These are phyloP conservation scores for Dimocarpus longan DNA, from an alignment of 345 rosid genomes.

Conservation along the genomic window DNA sequence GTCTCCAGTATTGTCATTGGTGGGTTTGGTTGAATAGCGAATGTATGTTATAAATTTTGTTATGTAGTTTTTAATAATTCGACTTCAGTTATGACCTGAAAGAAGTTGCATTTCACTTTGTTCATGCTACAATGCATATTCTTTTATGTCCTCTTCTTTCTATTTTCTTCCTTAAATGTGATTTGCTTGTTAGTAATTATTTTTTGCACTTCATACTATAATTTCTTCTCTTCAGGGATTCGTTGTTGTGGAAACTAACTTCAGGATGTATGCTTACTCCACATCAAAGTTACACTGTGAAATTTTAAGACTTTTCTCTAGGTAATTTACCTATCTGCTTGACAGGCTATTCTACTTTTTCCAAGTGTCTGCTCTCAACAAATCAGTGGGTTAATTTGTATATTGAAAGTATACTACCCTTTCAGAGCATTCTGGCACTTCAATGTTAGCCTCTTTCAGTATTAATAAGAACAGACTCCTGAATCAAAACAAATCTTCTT, in stretches of 20 bases:
- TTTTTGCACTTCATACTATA: conserved; percentile 11
- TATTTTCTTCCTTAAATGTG: not conserved
- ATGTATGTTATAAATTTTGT: not conserved
- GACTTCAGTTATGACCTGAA: conserved; percentile 3
- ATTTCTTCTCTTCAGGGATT: conserved; percentile 61
- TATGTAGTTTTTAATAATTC: not conserved
- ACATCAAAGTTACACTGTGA: conserved; percentile 92
- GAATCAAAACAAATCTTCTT: not conserved
- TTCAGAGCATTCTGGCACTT: not conserved
- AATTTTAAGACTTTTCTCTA: conserved; percentile 86
- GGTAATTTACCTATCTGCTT: conserved; percentile 40
- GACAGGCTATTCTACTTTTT: not conserved
- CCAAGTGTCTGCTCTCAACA: not conserved
- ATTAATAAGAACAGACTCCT: not conserved
- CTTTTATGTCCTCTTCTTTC: not conserved
- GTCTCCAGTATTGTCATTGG: not conserved
- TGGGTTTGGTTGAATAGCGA: not conserved
- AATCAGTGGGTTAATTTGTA: not conserved
- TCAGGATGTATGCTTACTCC: conserved; percentile 91
- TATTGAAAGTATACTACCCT: not conserved
- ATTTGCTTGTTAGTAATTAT: not conserved
- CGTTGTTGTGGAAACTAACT: conserved; percentile 93
- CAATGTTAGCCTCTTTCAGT: not conserved
- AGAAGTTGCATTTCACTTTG: not conserved
- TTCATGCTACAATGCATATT: not conserved